These are phyloP conservation scores for Tylopilus vinaceipallidus DNA, from an alignment of 768 basidiomycete genomes.

Conservation along the genomic window DNA sequence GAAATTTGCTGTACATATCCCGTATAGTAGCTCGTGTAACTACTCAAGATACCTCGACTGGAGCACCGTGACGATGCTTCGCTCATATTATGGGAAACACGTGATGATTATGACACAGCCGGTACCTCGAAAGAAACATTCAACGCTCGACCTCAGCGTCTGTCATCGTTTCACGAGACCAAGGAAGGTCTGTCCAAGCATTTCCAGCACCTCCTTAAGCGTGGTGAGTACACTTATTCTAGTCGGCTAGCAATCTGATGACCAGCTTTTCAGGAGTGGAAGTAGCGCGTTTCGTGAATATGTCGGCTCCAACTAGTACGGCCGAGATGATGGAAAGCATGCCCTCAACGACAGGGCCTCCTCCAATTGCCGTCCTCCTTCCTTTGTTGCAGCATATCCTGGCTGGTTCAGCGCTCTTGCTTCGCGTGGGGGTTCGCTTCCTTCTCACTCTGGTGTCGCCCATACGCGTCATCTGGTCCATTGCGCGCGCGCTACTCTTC, in stretches of 20 bases:
- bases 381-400: conserved; percentile 17
- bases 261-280: neutral
- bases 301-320: conserved; percentile 8
- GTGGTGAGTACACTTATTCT: conserved; percentile 4
- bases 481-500: conserved; percentile 42
- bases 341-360: conserved; percentile 5
- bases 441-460: conserved; percentile 18
- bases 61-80: no score
- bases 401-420: conserved; percentile 10
- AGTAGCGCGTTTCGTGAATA: conserved; percentile 2
- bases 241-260: no score
- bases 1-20: neutral
- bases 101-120: neutral
- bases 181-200: neutral
- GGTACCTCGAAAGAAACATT: no score
- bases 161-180: no score
- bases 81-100: no score
- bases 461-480: conserved; percentile 23
- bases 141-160: no score
- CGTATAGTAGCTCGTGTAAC: neutral
- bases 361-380: conserved; percentile 26
- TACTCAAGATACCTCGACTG: no score
- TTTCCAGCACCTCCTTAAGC: neutral
- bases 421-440: conserved; percentile 11
- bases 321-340: neutral